These are phyloP conservation scores for Penicillium atrosanguineum DNA, from an alignment of 495 filamentous ascomycete species.

Conservation along the genomic window DNA sequence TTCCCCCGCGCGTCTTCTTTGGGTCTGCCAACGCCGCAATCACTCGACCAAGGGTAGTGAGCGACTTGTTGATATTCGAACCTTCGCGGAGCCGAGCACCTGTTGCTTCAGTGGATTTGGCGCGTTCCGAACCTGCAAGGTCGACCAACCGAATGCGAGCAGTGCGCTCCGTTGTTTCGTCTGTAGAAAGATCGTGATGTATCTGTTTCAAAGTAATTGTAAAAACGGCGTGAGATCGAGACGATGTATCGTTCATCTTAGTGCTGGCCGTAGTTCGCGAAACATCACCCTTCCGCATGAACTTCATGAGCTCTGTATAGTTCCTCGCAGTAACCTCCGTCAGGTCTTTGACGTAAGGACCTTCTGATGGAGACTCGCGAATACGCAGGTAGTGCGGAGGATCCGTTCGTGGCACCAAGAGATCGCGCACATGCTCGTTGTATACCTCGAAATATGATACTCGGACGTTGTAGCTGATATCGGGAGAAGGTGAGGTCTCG, in stretches of 20 bases:
- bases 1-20: conserved; percentile 52
- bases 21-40: conserved; percentile 95
- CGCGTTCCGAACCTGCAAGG: conserved; percentile 90
- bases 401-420: conserved; percentile 74
- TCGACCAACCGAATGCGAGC: conserved; percentile 95
- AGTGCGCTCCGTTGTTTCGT: conserved; percentile 91
- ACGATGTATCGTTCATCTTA: conserved; percentile 99
- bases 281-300: conserved; percentile 85
- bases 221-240: conserved; percentile 93
- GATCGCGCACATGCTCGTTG: conserved; percentile 97
- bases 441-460: conserved; percentile 99
- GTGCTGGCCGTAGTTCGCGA: conserved; percentile 92
- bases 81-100: conserved; percentile 88
- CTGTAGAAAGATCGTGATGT: conserved; percentile 86
- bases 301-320: conserved; percentile 77
- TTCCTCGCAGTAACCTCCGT: conserved; percentile 87
- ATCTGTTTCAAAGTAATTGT: conserved; percentile 98
- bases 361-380: conserved; percentile 89
- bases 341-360: conserved; percentile 96
- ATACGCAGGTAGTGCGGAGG: conserved; percentile 94
- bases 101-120: conserved; percentile 93
- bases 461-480: conserved; percentile 92
- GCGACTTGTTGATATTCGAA: conserved; percentile 97
- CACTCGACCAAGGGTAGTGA: conserved; percentile 91
- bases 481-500: conserved; percentile 74